phyloP scores from a whole-genome alignment of 2,329 filamentous ascomycete species.

The Penicillium crustosum region DNA sequence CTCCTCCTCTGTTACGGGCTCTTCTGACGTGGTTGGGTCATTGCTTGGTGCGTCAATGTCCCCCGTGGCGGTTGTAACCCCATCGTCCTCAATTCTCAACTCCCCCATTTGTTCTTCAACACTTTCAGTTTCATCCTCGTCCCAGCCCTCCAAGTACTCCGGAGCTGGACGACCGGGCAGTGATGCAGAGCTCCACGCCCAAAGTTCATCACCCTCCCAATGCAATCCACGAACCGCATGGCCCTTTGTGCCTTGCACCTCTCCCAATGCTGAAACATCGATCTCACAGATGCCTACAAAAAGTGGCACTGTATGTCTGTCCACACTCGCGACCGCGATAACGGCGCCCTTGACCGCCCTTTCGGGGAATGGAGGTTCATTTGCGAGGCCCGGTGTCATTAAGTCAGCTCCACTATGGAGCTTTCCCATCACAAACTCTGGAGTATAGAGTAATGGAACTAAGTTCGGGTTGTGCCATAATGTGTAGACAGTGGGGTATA shows the following conservation, averaged over 20 bases:
- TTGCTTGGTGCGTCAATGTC: conserved; percentile 22
- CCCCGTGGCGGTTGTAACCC: conserved; percentile 5
- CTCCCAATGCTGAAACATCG: conserved; percentile 56
- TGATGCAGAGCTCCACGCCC: conserved; percentile 59
- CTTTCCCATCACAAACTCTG: conserved; percentile 59
- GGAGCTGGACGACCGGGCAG: conserved; percentile 56
- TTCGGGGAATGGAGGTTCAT: conserved; percentile 62
- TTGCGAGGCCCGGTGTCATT: conserved; percentile 67
- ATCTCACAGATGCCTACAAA: conserved; percentile 66
- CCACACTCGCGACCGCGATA: conserved; percentile 62
- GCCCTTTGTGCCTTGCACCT: conserved; percentile 61
- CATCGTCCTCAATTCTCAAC: conserved; percentile 36
- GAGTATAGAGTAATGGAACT: conserved; percentile 64
- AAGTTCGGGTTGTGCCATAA: conserved; percentile 64
- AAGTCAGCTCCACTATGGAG: conserved; percentile 65
- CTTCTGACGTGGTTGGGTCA: conserved; percentile 37
- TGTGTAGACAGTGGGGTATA: conserved; percentile 60
- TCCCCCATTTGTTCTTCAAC: conserved; percentile 47
- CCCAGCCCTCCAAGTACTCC: conserved; percentile 55
- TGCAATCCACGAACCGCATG: conserved; percentile 65
- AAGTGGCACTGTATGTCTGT: conserved; percentile 60
- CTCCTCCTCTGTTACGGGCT: conserved; percentile 40
- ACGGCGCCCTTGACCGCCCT: conserved; percentile 60
- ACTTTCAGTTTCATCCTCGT: conserved; percentile 31
- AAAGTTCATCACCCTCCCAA: conserved; percentile 69